Evolutionary conservation across 2,329 filamentous ascomycete genomes (phyloP).

Genomic region (Colletotrichum sp.): DNA sequence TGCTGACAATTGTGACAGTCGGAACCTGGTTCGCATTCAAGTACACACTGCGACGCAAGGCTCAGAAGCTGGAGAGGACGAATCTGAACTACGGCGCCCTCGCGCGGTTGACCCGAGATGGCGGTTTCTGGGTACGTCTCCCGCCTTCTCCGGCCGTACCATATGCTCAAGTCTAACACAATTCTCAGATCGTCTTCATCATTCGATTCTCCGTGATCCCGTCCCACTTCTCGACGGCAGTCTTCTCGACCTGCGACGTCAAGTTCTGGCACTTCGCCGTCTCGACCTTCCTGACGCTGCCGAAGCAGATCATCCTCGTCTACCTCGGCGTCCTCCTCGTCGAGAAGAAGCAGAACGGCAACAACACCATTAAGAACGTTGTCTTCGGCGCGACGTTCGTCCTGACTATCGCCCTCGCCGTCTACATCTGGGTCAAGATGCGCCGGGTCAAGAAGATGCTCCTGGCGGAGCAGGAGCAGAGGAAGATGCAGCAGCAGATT

Average conservation of each 20-base stretch:
- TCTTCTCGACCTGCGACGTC: conserved; percentile 46
- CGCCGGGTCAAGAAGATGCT: conserved; percentile 35
- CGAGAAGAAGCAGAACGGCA: conserved; percentile 27
- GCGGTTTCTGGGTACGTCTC: conserved; percentile 37
- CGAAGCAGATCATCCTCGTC: conserved; percentile 46
- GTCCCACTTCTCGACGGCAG: conserved; percentile 46
- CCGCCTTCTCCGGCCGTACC: no score
- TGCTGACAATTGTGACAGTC: rapidly evolving
- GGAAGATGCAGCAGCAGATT: conserved; percentile 13
- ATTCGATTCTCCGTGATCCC: conserved; percentile 45
- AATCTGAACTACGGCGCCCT: conserved; percentile 45
- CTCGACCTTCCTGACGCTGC: conserved; percentile 43
- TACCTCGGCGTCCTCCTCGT: conserved; percentile 43
- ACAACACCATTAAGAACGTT: conserved; percentile 34
- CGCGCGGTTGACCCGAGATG: conserved; percentile 42
- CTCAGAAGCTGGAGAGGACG: conserved; percentile 41
- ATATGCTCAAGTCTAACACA: neutral
- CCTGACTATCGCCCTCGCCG: conserved; percentile 38
- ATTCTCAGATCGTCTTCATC: conserved; percentile 35
- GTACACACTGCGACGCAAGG: conserved; percentile 37
- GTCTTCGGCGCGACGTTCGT: conserved; percentile 36
- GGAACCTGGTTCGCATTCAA: conserved; percentile 45
- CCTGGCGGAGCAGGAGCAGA: conserved; percentile 35
- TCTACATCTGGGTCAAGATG: conserved; percentile 42
- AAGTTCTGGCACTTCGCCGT: conserved; percentile 44